Percentiles rank a stretch among this genome's conserved stretches.
Conservation (phyloP, 2,329 filamentous ascomycete genomes). For the Fusarium buharicum region DNA sequence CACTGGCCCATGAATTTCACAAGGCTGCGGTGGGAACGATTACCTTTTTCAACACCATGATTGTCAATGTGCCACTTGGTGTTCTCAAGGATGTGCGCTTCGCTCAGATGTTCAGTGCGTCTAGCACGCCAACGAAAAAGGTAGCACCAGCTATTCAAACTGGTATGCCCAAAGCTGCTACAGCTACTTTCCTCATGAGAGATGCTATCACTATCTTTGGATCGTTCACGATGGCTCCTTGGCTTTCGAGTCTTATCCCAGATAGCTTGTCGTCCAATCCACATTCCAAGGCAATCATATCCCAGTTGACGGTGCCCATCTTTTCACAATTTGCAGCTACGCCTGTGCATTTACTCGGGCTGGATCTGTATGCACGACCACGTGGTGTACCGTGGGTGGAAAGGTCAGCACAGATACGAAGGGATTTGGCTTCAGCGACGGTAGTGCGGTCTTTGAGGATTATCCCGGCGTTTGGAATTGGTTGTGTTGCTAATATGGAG, state of each 20-base stretch:
- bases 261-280: constrained; percentile 39
- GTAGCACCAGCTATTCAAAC: constrained; percentile 15
- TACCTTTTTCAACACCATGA: constrained; percentile 45
- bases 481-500: constrained; percentile 45
- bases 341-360: constrained; percentile 45
- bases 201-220: constrained; percentile 50
- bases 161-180: constrained; percentile 39
- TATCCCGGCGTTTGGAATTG: constrained; percentile 49
- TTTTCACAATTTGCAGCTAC: constrained; percentile 48
- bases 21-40: constrained; percentile 42
- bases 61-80: constrained; percentile 48
- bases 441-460: constrained; percentile 45
- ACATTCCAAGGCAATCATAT: constrained; percentile 44
- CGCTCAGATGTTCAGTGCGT: constrained; percentile 45
- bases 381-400: constrained; percentile 22
- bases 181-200: constrained; percentile 44
- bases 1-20: constrained; percentile 40
- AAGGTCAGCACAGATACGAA: constrained; percentile 36
- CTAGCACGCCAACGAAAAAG: background rate
- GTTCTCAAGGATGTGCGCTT: constrained; percentile 49
- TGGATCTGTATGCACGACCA: constrained; percentile 38
- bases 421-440: constrained; percentile 44
- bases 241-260: constrained; percentile 42
- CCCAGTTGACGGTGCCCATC: constrained; percentile 47
- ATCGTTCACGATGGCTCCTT: constrained; percentile 46